Percentiles rank a stretch among this genome's conserved stretches.
phyloP scores from a whole-genome alignment of 208 protist genomes.

The Angomonas deanei region DNA sequence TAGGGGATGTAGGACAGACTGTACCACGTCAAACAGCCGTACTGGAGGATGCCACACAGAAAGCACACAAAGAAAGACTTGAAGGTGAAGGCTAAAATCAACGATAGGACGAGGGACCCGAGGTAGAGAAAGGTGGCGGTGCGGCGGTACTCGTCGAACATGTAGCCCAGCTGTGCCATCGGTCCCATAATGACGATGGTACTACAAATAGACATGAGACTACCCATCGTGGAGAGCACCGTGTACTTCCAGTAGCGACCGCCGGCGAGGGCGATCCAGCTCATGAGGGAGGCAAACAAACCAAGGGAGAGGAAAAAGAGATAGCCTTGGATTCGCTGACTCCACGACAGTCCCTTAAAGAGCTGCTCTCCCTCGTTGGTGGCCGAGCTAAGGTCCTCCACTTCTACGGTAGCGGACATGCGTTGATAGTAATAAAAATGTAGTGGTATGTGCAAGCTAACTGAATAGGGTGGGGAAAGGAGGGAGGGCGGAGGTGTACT shows the following conservation, averaged over 20 bases:
- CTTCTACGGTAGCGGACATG: constrained; percentile 3
- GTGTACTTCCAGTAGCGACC: constrained; percentile 86
- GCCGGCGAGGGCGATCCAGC: constrained; percentile 74
- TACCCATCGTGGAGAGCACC: constrained; percentile 64
- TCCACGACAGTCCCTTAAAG: constrained; percentile 71
- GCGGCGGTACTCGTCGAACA: constrained; percentile 86
- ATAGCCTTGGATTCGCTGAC: constrained; percentile 75
- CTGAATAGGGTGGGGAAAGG: no score
- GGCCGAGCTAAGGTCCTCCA: constrained; percentile 5
- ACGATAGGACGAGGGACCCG: constrained; percentile 53
- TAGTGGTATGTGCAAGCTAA: neutral
- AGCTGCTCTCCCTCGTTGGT: constrained; percentile 54
- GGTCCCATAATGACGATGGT: constrained; percentile 88
- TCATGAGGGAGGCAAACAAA: constrained; percentile 71
- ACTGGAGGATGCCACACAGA: constrained; percentile 76
- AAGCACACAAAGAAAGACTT: constrained; percentile 61
- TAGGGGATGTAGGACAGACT: constrained; percentile 89
- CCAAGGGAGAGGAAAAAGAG: constrained; percentile 70
- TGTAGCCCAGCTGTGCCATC: constrained; percentile 69
- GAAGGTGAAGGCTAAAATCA: constrained; percentile 61
- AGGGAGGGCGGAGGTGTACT: no score
- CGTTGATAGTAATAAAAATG: neutral
- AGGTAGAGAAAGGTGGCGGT: constrained; percentile 68
- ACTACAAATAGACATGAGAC: constrained; percentile 68
- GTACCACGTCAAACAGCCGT: constrained; percentile 82